A percentile compares a stretch with the other conserved stretches of the same genome.
Conservation (phyloP, 805 yeast genomes). For the Brettanomyces nanus region DNA sequence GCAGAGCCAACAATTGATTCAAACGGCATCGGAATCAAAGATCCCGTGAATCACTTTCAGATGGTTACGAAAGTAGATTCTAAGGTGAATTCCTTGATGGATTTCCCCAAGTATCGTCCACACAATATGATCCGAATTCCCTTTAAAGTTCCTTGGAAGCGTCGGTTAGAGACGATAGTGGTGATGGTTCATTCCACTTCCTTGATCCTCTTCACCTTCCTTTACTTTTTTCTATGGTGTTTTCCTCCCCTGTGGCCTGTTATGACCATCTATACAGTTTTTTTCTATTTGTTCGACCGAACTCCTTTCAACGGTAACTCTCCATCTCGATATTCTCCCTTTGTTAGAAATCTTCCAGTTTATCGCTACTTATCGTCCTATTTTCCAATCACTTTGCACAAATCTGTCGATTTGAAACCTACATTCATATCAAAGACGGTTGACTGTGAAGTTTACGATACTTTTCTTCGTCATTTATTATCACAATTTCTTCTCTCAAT, state of each 20-base stretch:
- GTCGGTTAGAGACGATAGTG: slow-evolving; percentile 58
- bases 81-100: no score
- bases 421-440: slow-evolving; percentile 38
- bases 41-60: no score
- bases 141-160: slow-evolving; percentile 43
- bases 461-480: background rate
- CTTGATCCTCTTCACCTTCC: slow-evolving; percentile 46
- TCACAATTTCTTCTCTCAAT: slow-evolving; percentile 2
- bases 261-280: slow-evolving; percentile 50
- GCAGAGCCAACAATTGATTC: no score
- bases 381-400: slow-evolving; percentile 69
- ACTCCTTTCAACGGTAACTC: slow-evolving; percentile 73
- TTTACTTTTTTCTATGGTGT: slow-evolving; percentile 50
- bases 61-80: no score
- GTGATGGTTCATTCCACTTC: slow-evolving; percentile 68
- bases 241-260: slow-evolving; percentile 48
- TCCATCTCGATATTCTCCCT: slow-evolving; percentile 43
- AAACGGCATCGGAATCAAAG: no score
- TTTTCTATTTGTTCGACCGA: slow-evolving; percentile 50
- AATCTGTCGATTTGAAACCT: slow-evolving; percentile 63
- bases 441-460: slow-evolving; percentile 6
- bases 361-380: slow-evolving; percentile 72
- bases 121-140: slow-evolving; percentile 43
- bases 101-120: slow-evolving; percentile 16
- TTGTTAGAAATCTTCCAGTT: slow-evolving; percentile 46